phyloP scores from a whole-genome alignment of 768 basidiomycete species.

The Suillus fuscotomentosus region DNA sequence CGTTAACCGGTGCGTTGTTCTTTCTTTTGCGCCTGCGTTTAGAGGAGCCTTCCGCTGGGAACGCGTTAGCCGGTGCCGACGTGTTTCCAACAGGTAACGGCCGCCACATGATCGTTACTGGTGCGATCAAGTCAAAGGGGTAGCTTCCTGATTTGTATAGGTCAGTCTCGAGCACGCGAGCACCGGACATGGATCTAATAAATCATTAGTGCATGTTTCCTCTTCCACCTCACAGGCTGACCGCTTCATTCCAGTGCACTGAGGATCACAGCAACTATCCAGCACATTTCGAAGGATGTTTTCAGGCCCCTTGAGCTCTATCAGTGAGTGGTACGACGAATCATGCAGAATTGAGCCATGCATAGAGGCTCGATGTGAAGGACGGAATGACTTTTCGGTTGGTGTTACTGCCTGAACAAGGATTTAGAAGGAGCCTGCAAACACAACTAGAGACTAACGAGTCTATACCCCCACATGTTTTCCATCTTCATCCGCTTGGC shows the following conservation, averaged over 20 bases:
- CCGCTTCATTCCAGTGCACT: conserved; percentile 65
- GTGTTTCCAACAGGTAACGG: conserved; percentile 26
- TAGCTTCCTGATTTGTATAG: conserved; percentile 63
- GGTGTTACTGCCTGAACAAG: conserved; percentile 69
- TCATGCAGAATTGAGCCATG: conserved; percentile 90
- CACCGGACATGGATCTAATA: conserved; percentile 62
- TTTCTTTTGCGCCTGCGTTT: conserved; percentile 22
- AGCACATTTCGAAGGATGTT: conserved; percentile 50
- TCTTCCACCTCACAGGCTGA: conserved; percentile 22
- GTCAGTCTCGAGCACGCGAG: conserved; percentile 62
- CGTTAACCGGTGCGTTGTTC: conserved; percentile 12
- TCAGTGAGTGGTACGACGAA: conserved; percentile 76
- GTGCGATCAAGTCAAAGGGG: conserved; percentile 71
- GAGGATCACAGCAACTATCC: conserved; percentile 61
- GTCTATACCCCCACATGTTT: conserved; percentile 86
- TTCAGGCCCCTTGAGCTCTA: conserved; percentile 72
- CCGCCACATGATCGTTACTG: conserved; percentile 74
- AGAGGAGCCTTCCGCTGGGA: conserved; percentile 10
- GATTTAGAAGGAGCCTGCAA: neutral
- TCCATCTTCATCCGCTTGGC: conserved; percentile 97
- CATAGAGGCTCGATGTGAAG: conserved; percentile 85
- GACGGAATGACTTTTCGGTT: conserved; percentile 89
- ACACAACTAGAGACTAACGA: conserved; percentile 47
- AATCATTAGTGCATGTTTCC: neutral
- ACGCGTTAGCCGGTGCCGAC: neutral